Evolutionary conservation across 352 stramenopile genomes (phyloP).

Genomic region (Pythium periplocum): DNA sequence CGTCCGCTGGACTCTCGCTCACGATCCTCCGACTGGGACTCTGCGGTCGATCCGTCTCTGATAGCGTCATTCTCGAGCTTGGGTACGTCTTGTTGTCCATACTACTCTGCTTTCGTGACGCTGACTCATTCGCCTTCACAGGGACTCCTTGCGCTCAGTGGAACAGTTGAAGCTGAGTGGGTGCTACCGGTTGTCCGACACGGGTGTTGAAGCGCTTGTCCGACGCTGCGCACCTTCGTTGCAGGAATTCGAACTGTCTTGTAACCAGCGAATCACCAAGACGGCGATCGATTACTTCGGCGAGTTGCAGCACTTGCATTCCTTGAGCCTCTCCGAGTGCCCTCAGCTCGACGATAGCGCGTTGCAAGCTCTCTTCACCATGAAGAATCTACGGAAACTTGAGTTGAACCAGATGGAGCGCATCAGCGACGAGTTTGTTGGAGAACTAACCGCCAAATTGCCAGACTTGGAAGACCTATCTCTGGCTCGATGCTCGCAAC

Average conservation of each 20-base stretch:
- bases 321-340: slow-evolving; percentile 70
- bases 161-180: slow-evolving; percentile 67
- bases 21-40: slow-evolving; percentile 61
- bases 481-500: slow-evolving; percentile 60
- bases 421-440: slow-evolving; percentile 56
- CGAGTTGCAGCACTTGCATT: slow-evolving; percentile 56
- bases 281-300: slow-evolving; percentile 69
- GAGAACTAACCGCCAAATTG: slow-evolving; percentile 35
- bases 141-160: slow-evolving; percentile 50
- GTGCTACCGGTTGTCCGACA: slow-evolving; percentile 73
- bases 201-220: slow-evolving; percentile 56
- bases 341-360: slow-evolving; percentile 61
- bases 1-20: slow-evolving; percentile 34
- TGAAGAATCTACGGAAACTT: slow-evolving; percentile 59
- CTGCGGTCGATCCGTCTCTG: slow-evolving; percentile 68
- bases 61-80: slow-evolving; percentile 66
- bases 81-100: slow-evolving; percentile 21
- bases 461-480: slow-evolving; percentile 60
- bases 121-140: slow-evolving; percentile 4
- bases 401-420: slow-evolving; percentile 76
- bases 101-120: slow-evolving; percentile 1
- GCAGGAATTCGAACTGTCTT: slow-evolving; percentile 70
- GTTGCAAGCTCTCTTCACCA: slow-evolving; percentile 52
- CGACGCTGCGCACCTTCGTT: slow-evolving; percentile 64
- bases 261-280: slow-evolving; percentile 79